Conservation (phyloP, 202 grass and related monocot genomes). For the Digitaria exilis region DNA sequence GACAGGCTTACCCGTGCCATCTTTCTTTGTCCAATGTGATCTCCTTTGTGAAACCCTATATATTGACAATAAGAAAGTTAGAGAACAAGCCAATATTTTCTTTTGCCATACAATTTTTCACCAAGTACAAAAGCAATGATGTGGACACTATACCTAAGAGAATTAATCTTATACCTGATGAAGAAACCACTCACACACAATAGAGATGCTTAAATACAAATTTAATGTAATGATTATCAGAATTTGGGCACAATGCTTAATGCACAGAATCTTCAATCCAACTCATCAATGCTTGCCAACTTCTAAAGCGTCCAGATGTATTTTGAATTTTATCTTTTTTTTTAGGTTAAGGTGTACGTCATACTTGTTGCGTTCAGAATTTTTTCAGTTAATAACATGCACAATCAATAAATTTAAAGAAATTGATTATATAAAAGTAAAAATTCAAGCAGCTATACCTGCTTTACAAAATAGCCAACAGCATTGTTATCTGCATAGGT, state of each 20-base stretch:
- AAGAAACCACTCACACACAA: not conserved
- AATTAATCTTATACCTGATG: conserved; percentile 9
- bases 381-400: conserved; percentile 14
- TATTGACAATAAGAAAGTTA: conserved; percentile 1
- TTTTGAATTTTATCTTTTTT: conserved; percentile 12
- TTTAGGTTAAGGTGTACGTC: not conserved
- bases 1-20: conserved; percentile 91
- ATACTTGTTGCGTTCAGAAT: not conserved
- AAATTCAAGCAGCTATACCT: conserved; percentile 52
- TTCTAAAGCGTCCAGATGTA: conserved; percentile 28
- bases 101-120: not conserved
- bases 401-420: not conserved
- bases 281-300: not conserved
- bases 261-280: not conserved
- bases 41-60: conserved; percentile 99
- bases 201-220: not conserved
- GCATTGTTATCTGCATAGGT: conserved; percentile 99
- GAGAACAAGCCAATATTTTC: not conserved
- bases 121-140: not conserved
- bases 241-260: not conserved
- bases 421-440: not conserved
- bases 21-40: conserved; percentile 93
- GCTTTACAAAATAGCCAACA: conserved; percentile 98
- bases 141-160: not conserved
- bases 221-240: not conserved